These are phyloP conservation scores for Aspergillus saccharolyticus DNA, from an alignment of 495 filamentous ascomycete species.

Conservation along the genomic window DNA sequence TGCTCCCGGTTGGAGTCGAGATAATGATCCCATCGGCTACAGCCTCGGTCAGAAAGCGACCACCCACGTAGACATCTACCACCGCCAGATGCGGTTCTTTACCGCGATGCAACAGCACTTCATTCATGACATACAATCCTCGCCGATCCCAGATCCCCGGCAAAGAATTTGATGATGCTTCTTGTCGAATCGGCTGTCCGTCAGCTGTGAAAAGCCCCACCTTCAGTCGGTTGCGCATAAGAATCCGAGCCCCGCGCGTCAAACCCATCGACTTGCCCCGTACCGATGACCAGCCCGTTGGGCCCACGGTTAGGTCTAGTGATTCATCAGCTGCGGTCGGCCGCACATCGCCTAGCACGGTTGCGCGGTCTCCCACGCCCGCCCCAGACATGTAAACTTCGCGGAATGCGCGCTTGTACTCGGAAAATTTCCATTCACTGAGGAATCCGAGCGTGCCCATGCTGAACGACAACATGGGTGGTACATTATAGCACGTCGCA, in stretches of 20 bases:
- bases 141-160: slow-evolving; percentile 14
- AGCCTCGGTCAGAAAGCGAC: slow-evolving; percentile 81
- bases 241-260: slow-evolving; percentile 65
- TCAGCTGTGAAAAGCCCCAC: slow-evolving; percentile 69
- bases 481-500: slow-evolving; percentile 71
- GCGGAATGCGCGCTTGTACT: slow-evolving; percentile 84
- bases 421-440: slow-evolving; percentile 91
- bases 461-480: slow-evolving; percentile 90
- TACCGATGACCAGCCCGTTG: slow-evolving; percentile 64
- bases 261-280: slow-evolving; percentile 79
- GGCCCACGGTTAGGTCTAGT: slow-evolving; percentile 23
- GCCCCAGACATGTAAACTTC: slow-evolving; percentile 93
- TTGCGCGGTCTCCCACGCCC: slow-evolving; percentile 45
- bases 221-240: slow-evolving; percentile 79
- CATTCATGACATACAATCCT: slow-evolving; percentile 86
- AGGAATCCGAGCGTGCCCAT: slow-evolving; percentile 96
- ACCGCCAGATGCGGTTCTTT: slow-evolving; percentile 83
- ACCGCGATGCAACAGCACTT: slow-evolving; percentile 89
- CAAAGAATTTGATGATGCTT: slow-evolving; percentile 10
- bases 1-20: slow-evolving; percentile 88
- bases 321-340: slow-evolving; percentile 15
- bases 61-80: slow-evolving; percentile 80
- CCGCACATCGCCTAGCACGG: slow-evolving; percentile 27
- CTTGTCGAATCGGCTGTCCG: slow-evolving; percentile 44
- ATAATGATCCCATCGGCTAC: slow-evolving; percentile 95